A percentile compares a stretch with the other conserved stretches of the same genome.
phyloP scores from a whole-genome alignment of 306 rosid genomes.

The Cicer pinnatifidum region DNA sequence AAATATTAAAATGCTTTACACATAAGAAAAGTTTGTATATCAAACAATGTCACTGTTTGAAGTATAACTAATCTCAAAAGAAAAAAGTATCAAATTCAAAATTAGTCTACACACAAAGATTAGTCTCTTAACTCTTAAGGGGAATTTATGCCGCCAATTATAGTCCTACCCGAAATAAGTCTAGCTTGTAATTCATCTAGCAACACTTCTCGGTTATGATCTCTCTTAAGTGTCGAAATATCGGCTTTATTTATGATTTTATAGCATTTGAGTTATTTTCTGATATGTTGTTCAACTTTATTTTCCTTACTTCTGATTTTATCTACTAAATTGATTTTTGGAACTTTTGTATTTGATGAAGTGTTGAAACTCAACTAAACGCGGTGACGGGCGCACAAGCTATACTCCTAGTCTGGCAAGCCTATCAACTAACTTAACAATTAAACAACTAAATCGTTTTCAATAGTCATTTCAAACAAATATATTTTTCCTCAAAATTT shows the following conservation, averaged over 20 bases:
- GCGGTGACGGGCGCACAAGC: too few relatives aligned
- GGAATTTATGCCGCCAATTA: too few relatives aligned
- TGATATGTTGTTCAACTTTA: conserved; percentile 46
- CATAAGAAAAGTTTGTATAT: neutral
- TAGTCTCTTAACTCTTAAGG: too few relatives aligned
- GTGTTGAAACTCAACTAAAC: conserved; percentile 89
- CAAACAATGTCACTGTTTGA: neutral
- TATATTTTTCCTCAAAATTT: too few relatives aligned
- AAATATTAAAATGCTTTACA: too few relatives aligned
- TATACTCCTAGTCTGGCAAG: too few relatives aligned
- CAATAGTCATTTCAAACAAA: too few relatives aligned
- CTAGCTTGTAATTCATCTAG: conserved; percentile 73
- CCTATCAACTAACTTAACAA: too few relatives aligned
- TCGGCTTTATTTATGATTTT: conserved; percentile 66
- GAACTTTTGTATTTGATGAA: conserved; percentile 86
- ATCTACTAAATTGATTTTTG: conserved; percentile 71
- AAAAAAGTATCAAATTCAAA: conserved; percentile 1
- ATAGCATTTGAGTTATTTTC: conserved; percentile 45
- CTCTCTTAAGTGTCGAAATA: conserved; percentile 77
- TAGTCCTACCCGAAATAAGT: neutral
- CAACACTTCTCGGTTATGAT: conserved; percentile 72
- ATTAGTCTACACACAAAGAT: neutral
- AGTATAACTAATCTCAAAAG: neutral
- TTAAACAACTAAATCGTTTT: too few relatives aligned
- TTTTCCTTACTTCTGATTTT: conserved; percentile 52